phyloP scores from a whole-genome alignment of 257 asterid genomes.

The Solanum appendiculatum region DNA sequence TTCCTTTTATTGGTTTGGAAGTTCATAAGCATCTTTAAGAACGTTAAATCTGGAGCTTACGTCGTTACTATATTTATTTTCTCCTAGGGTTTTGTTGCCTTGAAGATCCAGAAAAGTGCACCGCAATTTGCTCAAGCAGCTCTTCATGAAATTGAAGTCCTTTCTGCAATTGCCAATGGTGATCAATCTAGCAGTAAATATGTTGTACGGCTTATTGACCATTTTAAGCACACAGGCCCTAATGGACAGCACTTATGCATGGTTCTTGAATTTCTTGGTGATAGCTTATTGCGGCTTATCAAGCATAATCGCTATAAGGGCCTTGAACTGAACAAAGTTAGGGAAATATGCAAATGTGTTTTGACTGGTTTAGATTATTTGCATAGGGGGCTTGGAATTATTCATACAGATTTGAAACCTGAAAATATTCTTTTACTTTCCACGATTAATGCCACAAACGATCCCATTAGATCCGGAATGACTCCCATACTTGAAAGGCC shows the following conservation, averaged over 20 bases:
- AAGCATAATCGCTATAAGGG: constrained; percentile 77
- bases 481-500: constrained; percentile 79
- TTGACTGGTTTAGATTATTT: constrained; percentile 86
- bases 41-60: background rate
- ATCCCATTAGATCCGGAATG: constrained; percentile 65
- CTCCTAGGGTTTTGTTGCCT: constrained; percentile 68
- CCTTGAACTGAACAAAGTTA: constrained; percentile 65
- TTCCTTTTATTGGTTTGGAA: background rate
- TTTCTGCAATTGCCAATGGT: constrained; percentile 71
- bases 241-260: constrained; percentile 97
- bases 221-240: constrained; percentile 91
- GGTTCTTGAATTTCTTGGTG: constrained; percentile 97
- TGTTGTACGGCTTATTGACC: constrained; percentile 70
- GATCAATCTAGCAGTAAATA: constrained; percentile 55
- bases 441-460: constrained; percentile 82
- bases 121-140: constrained; percentile 97
- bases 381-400: constrained; percentile 62
- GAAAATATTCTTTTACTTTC: constrained; percentile 82
- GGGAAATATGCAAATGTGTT: constrained; percentile 84
- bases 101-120: constrained; percentile 97
- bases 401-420: constrained; percentile 93
- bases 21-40: background rate
- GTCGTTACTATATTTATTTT: background rate
- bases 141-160: constrained; percentile 79
- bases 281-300: constrained; percentile 69